Evolutionary conservation across 108 stramenopile genomes (phyloP).

Genomic region (Mediolabrus comicus): DNA sequence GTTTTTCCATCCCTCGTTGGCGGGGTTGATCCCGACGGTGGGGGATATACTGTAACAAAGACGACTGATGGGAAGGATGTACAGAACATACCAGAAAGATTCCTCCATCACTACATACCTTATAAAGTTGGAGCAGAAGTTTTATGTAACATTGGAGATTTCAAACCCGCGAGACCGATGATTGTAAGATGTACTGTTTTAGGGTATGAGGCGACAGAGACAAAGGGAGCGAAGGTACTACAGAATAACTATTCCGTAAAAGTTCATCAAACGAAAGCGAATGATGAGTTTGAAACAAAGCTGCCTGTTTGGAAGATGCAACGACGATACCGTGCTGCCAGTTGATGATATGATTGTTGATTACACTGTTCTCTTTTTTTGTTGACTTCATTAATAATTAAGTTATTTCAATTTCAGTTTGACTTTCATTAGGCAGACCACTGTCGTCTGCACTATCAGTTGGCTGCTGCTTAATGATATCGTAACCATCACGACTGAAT

Average conservation of each 20-base stretch:
- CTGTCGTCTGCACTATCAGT: not conserved
- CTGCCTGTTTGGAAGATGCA: constrained; percentile 42
- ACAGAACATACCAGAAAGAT: constrained; percentile 16
- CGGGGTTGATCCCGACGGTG: not conserved
- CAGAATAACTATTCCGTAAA: constrained; percentile 25
- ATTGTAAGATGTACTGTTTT: constrained; percentile 29
- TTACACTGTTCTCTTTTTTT: no score
- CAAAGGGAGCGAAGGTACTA: constrained; percentile 28
- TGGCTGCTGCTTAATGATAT: not conserved
- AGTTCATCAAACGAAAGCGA: constrained; percentile 16
- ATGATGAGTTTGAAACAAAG: constrained; percentile 22
- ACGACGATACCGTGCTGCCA: constrained; percentile 12
- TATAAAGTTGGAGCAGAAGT: constrained; percentile 18
- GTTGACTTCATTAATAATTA: not conserved
- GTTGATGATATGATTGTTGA: not conserved
- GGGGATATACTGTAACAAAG: constrained; percentile 17
- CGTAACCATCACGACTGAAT: not conserved
- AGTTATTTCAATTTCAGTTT: not conserved
- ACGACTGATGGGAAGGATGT: constrained; percentile 29
- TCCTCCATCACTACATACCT: constrained; percentile 20
- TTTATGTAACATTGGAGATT: constrained; percentile 29
- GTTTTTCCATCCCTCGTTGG: constrained; percentile 33
- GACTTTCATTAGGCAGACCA: not conserved
- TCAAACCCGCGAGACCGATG: constrained; percentile 20
- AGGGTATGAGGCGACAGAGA: constrained; percentile 13